phyloP scores from a whole-genome alignment of 2,329 filamentous ascomycete species.

The Aspergillaceae sp. region DNA sequence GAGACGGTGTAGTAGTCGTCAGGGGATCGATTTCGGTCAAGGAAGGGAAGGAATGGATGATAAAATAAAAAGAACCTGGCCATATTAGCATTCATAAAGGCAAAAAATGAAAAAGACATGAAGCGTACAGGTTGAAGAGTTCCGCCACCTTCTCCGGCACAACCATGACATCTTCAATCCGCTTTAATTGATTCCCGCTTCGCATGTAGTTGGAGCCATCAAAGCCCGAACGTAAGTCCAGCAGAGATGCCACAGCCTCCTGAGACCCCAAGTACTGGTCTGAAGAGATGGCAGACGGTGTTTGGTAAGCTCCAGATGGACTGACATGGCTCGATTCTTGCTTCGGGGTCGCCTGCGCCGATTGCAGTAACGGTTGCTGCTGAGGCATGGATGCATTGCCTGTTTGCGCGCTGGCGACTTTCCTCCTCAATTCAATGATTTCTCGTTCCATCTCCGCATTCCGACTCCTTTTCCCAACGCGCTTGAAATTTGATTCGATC shows the following conservation, averaged over 20 bases:
- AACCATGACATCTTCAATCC: conserved; percentile 44
- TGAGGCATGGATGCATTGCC: conserved; percentile 16
- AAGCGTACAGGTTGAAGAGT: conserved; percentile 37
- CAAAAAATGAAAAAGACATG: background rate
- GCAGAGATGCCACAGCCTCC: conserved; percentile 43
- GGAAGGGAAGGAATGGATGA: conserved; percentile 56
- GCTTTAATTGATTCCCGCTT: conserved; percentile 43
- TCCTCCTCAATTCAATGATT: conserved; percentile 43
- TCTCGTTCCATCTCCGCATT: conserved; percentile 57
- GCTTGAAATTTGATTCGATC: conserved; percentile 62
- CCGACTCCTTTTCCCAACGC: conserved; percentile 57
- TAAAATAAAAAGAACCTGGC: conserved; percentile 56
- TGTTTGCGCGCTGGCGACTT: conserved; percentile 33
- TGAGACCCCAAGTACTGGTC: conserved; percentile 40
- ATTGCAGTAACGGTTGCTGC: conserved; percentile 11
- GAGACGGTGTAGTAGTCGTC: conserved; percentile 52
- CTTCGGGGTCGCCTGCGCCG: conserved; percentile 25
- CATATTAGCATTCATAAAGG: conserved; percentile 13
- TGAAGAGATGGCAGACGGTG: conserved; percentile 27
- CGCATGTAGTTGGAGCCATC: conserved; percentile 37
- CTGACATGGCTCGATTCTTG: conserved; percentile 31
- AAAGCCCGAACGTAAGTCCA: conserved; percentile 42
- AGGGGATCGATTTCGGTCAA: conserved; percentile 46
- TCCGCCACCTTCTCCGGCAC: conserved; percentile 36
- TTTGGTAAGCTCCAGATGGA: conserved; percentile 25